A percentile compares a stretch with the other conserved stretches of the same genome.
Conservation (phyloP, 257 asterid species). For the Plantago elongata region DNA sequence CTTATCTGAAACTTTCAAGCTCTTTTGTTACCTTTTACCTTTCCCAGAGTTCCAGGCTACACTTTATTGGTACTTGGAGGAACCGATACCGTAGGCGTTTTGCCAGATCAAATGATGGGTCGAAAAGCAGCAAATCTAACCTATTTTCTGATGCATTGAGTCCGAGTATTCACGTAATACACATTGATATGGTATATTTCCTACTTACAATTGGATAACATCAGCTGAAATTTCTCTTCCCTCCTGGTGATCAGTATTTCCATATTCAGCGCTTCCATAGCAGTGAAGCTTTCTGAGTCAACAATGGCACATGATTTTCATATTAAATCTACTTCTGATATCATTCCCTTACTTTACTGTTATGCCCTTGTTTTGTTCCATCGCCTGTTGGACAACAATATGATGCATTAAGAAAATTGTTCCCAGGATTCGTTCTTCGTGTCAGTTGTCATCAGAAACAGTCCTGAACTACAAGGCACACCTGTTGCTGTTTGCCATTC, state of each 20-base stretch:
- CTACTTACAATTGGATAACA: conserved; percentile 9
- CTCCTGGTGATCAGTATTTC: background rate
- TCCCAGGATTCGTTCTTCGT: conserved; percentile 94
- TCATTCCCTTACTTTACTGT: conserved; percentile 1
- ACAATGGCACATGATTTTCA: no score
- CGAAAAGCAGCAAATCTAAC: conserved; percentile 29
- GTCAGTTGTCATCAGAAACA: conserved; percentile 73
- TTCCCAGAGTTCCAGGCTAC: conserved; percentile 90
- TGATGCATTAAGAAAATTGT: conserved; percentile 10
- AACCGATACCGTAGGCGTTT: conserved; percentile 84
- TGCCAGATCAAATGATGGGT: conserved; percentile 39
- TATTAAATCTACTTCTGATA: no score
- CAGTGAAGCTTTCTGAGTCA: no score
- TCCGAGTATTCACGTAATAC: conserved; percentile 53
- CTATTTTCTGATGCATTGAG: conserved; percentile 27
- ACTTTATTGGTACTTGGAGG: conserved; percentile 98
- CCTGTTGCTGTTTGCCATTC: conserved; percentile 98
- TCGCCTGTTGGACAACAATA: conserved; percentile 9
- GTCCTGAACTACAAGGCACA: conserved; percentile 59
- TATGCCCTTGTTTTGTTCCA: background rate
- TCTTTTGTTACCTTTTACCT: conserved; percentile 15
- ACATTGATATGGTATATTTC: conserved; percentile 74
- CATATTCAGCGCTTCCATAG: no score
- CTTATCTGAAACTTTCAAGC: background rate
- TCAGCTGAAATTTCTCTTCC: conserved; percentile 10